phyloP scores from a whole-genome alignment of 768 basidiomycete genomes.

The Collybiopsis confluens region DNA sequence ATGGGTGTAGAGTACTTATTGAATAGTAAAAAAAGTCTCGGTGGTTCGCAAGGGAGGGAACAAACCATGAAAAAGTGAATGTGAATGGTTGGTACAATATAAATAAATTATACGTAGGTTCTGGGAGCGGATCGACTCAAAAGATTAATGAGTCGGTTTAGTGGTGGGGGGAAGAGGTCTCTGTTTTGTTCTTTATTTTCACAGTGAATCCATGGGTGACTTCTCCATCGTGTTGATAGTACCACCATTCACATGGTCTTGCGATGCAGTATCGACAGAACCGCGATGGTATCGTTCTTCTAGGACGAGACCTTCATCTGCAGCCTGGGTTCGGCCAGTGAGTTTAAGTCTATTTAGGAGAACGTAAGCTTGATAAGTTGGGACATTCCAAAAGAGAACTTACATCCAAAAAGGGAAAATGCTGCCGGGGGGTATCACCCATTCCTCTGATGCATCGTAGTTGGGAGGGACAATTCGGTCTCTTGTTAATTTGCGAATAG shows the following conservation, averaged over 20 bases:
- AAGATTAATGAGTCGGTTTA: too few species aligned
- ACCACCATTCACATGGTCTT: slow-evolving; percentile 21
- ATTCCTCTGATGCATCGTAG: slow-evolving; percentile 61
- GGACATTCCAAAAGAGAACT: slow-evolving; percentile 20
- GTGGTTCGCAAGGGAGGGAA: too few species aligned
- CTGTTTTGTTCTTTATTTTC: background rate
- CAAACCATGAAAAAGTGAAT: too few species aligned
- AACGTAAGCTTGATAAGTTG: background rate
- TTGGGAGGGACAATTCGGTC: slow-evolving; percentile 63
- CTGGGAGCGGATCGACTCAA: too few species aligned
- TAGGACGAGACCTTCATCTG: slow-evolving; percentile 24
- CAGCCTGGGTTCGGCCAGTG: slow-evolving; percentile 10
- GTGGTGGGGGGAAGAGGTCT: too few species aligned
- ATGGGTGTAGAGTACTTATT: too few species aligned
- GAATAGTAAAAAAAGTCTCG: too few species aligned
- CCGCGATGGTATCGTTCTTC: slow-evolving; percentile 23
- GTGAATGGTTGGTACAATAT: too few species aligned
- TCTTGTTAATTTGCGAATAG: slow-evolving; percentile 48
- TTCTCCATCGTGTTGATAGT: slow-evolving; percentile 6
- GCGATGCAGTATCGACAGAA: slow-evolving; percentile 28
- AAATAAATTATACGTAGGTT: too few species aligned
- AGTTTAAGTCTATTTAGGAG: slow-evolving; percentile 21
- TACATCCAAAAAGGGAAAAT: slow-evolving; percentile 69
- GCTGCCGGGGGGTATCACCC: slow-evolving; percentile 69
- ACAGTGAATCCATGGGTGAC: background rate